Evolutionary conservation across 2,329 filamentous ascomycete genomes (phyloP).

Genomic region (Fusarium sp.): DNA sequence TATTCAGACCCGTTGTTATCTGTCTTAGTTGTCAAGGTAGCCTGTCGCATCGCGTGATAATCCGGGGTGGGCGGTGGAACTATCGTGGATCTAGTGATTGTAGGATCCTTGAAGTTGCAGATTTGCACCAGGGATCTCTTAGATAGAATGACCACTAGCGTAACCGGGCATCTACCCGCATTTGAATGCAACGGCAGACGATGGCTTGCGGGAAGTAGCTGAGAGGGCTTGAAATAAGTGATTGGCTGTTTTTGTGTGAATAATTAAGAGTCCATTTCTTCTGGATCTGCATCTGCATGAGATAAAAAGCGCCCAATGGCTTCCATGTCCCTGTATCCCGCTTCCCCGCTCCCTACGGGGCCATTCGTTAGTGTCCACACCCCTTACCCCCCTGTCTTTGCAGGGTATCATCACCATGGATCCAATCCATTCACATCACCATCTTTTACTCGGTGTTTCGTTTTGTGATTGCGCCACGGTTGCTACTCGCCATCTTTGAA

Average conservation of each 20-base stretch:
- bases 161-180: not conserved
- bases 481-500: not conserved
- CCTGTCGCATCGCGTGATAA: not conserved
- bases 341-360: conserved; percentile 1
- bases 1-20: not conserved
- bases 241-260: not conserved
- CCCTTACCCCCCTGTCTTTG: not conserved
- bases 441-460: not conserved
- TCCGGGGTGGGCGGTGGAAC: conserved; percentile 17
- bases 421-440: not conserved
- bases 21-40: conserved; percentile 9
- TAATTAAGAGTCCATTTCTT: not conserved
- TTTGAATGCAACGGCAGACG: not conserved
- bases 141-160: not conserved
- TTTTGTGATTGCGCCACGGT: conserved; percentile 2
- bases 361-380: no score
- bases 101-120: conserved; percentile 32
- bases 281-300: conserved; percentile 1
- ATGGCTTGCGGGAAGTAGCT: conserved; percentile 20
- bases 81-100: conserved; percentile 29
- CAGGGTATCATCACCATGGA: not conserved
- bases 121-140: conserved; percentile 25
- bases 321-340: conserved; percentile 1
- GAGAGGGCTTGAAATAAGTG: not conserved
- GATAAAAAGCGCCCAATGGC: conserved; percentile 1